Conservation (phyloP, 345 rosid species). For the Salix koriyanagi region DNA sequence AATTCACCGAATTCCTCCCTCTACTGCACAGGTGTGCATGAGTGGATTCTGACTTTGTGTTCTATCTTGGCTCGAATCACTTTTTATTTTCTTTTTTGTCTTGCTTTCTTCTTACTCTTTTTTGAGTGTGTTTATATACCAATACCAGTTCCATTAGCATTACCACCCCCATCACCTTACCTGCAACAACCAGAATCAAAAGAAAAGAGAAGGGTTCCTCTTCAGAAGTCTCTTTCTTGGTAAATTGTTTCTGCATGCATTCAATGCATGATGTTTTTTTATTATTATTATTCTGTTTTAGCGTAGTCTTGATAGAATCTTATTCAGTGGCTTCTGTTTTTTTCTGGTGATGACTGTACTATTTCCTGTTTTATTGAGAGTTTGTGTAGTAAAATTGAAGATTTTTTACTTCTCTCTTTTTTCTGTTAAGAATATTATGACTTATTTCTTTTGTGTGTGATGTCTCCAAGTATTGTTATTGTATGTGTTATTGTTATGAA, state of each 20-base stretch:
- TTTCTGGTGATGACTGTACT: not conserved
- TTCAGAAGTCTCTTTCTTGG: not conserved
- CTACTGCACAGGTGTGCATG: not conserved
- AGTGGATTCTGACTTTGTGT: slow-evolving; percentile 5
- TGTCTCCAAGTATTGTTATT: not conserved
- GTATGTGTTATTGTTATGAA: not conserved
- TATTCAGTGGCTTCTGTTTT: not conserved
- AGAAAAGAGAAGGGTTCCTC: not conserved
- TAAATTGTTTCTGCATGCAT: not conserved
- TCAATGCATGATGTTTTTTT: not conserved
- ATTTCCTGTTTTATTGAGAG: not conserved
- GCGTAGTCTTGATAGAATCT: not conserved
- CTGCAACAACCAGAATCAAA: not conserved
- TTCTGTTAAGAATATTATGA: too few species aligned
- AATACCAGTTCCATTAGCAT: not conserved
- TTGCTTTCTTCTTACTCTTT: not conserved
- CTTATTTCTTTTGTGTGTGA: too few species aligned
- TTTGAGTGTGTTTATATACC: not conserved
- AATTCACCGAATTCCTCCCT: not conserved
- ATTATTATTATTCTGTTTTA: too few species aligned
- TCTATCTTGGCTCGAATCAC: not conserved
- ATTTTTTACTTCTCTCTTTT: not conserved
- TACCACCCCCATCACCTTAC: not conserved
- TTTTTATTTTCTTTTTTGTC: not conserved
- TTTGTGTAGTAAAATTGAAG: not conserved